These are phyloP conservation scores for Escallonia herrerae DNA, from an alignment of 129 eudicot species.

Conservation along the genomic window DNA sequence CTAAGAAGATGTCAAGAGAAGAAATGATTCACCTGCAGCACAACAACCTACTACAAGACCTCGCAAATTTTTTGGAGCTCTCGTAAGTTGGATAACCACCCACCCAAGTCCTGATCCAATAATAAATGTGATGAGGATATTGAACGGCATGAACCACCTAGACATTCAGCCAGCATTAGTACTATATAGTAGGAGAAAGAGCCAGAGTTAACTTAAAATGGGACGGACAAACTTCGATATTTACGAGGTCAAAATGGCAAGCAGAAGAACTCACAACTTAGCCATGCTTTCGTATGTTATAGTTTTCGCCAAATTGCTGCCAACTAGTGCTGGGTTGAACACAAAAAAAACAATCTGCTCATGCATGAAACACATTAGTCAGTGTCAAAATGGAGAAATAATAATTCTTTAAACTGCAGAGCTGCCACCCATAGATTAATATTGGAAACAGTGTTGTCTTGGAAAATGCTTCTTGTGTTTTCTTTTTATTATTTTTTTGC, in stretches of 20 bases:
- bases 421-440: neutral
- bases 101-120: constrained; percentile 81
- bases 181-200: neutral
- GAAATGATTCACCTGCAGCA: constrained; percentile 54
- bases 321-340: constrained; percentile 78
- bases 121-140: constrained; percentile 66
- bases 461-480: no score
- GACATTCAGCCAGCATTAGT: neutral
- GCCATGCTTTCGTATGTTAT: constrained; percentile 57
- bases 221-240: neutral
- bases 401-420: neutral
- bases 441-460: neutral
- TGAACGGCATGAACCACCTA: constrained; percentile 98
- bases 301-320: constrained; percentile 63
- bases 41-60: constrained; percentile 76
- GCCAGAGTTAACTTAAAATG: neutral
- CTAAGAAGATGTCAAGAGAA: no score
- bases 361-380: constrained; percentile 10
- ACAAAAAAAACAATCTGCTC: constrained; percentile 74
- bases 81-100: constrained; percentile 48
- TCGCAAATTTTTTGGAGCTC: constrained; percentile 61
- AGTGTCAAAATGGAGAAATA: neutral
- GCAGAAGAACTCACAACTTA: constrained; percentile 40
- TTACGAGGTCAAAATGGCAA: neutral
- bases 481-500: no score